These are phyloP conservation scores for Zasmidium cellare DNA, from an alignment of 2,329 filamentous ascomycete species.

Conservation along the genomic window DNA sequence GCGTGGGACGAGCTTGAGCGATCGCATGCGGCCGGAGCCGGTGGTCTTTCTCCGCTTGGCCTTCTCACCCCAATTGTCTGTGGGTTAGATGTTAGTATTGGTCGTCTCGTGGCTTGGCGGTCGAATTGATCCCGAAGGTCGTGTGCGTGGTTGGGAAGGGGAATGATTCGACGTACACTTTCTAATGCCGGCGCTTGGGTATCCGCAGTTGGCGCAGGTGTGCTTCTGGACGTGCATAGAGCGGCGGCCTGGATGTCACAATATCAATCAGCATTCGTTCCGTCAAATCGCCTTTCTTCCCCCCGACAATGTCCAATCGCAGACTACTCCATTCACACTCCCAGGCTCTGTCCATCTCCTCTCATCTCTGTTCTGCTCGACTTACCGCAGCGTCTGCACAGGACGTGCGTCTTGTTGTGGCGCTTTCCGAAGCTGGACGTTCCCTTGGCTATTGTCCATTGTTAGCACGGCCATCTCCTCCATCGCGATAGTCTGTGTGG, in stretches of 20 bases:
- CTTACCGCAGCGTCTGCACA: slow-evolving; percentile 98
- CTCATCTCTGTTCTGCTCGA: slow-evolving; percentile 34
- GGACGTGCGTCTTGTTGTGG: slow-evolving; percentile 98
- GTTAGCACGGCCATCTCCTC: slow-evolving; percentile 34
- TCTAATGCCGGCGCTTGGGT: slow-evolving; percentile 94
- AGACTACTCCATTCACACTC: slow-evolving; percentile 2
- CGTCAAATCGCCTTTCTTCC: background rate
- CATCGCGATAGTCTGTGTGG: slow-evolving; percentile 25
- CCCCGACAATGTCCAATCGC: background rate
- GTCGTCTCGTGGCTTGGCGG: background rate
- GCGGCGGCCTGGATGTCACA: slow-evolving; percentile 68
- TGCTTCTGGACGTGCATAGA: slow-evolving; percentile 99
- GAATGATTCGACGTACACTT: slow-evolving; percentile 73
- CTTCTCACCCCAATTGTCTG: slow-evolving; percentile 99
- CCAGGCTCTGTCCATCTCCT: background rate
- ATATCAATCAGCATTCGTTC: slow-evolving; percentile 29
- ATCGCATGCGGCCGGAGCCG: slow-evolving; percentile 92
- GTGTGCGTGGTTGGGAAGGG: background rate
- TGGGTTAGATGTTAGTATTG: slow-evolving; percentile 24
- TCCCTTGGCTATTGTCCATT: slow-evolving; percentile 61
- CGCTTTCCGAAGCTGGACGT: slow-evolving; percentile 73
- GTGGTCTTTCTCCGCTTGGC: slow-evolving; percentile 99
- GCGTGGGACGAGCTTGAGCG: slow-evolving; percentile 88
- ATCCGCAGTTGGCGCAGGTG: slow-evolving; percentile 93
- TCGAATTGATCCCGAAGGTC: background rate